Evolutionary conservation across 176 grass and related monocot genomes (phyloP), one percentile per base, ranked within the genome.

Genomic region (Elaeis guineensis): DNA sequence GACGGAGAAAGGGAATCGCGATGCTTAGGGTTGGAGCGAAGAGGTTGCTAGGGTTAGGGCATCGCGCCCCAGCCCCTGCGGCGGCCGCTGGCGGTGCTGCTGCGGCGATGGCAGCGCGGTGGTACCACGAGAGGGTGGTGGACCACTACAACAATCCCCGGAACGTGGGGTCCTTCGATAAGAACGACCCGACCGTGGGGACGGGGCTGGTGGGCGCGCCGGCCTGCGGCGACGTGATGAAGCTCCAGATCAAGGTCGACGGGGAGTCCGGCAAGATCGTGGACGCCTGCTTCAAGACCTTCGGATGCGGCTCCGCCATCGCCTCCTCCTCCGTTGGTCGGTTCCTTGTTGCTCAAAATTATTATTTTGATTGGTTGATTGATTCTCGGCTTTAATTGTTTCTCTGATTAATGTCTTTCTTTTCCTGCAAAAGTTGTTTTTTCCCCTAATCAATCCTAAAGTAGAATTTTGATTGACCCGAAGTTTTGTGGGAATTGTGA

Each of bases 281-380:
- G 14, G 94, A 98, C 52, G 94, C 94, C 29, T 89, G 88, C 75
- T 98, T 98, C 79, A 98, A 98, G 84, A 98, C 94, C 64, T 98
- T 98, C 58, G 94, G 88, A 0, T 98, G 94, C 65, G 94, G 88
- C 69, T 98, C 94, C 16, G 94, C 94, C 32, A 98, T 98, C 50
- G 88, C 94, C 17, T 98, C 94, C 17, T 98, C 88, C 5, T 98
- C 94, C 65, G 88, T 98, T 25, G 94, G 88, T 98, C 54, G 63
- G 80, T 48, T 15, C 12, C 29, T 63, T 24, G 30, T 25, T 23
- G 17, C 30, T 11, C 52, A 19, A 19, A 22, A 44, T 16, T 8
- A 11, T 19, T 62, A 2, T 62, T 18, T 24, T 51, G 35, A 44
- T 44, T 44, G 11, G 35, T 44, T 44, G 35, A 44, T 44, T 14